Conservation (phyloP, 179 eudicot genomes). For the Camellia oleifera region DNA sequence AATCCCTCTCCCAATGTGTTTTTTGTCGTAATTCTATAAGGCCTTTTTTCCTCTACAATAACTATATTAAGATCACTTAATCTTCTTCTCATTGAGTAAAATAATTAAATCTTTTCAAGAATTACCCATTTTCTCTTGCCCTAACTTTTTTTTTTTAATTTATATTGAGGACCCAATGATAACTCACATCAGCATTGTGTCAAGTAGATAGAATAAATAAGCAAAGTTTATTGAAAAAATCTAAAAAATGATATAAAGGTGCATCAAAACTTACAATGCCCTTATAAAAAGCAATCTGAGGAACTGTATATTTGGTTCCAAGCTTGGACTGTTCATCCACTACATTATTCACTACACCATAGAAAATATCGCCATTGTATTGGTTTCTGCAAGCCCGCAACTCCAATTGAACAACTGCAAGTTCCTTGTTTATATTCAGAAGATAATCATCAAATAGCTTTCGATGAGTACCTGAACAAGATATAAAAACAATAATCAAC, state of each 20-base stretch:
- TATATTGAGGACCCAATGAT: too few species aligned
- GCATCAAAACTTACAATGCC: constrained; percentile 69
- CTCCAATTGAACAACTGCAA: constrained; percentile 77
- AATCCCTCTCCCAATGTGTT: background rate
- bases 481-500: background rate
- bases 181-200: background rate
- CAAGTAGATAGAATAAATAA: background rate
- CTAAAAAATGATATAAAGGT: background rate
- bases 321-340: constrained; percentile 90
- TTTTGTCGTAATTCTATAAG: background rate
- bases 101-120: background rate
- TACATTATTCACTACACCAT: constrained; percentile 86
- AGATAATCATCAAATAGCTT: constrained; percentile 64
- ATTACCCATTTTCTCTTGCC: background rate
- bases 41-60: background rate
- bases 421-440: constrained; percentile 67
- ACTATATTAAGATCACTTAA: background rate
- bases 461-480: constrained; percentile 43
- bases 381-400: constrained; percentile 85
- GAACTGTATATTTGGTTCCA: constrained; percentile 73
- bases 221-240: background rate
- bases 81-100: background rate
- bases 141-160: background rate
- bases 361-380: constrained; percentile 72
- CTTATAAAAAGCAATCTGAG: constrained; percentile 90